These are phyloP conservation scores for Forsythia viridissima DNA, from an alignment of 257 asterid genomes.

Conservation along the genomic window DNA sequence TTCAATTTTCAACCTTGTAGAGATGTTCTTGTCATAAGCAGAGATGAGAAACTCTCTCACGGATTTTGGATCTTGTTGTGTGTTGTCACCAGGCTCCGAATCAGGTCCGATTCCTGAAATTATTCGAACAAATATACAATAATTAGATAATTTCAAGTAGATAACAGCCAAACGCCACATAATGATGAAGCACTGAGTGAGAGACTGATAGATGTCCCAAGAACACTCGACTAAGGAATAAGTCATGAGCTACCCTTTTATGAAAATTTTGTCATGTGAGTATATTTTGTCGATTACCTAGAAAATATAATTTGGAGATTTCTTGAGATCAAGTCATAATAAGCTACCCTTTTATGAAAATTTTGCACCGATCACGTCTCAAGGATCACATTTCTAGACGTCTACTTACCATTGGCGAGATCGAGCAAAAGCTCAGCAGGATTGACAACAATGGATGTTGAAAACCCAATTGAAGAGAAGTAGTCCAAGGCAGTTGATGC, in stretches of 20 bases:
- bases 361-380: neutral
- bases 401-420: constrained; percentile 82
- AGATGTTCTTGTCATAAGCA: constrained; percentile 79
- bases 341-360: neutral
- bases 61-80: constrained; percentile 50
- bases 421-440: constrained; percentile 96
- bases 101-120: constrained; percentile 82
- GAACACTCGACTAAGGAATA: neutral
- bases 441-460: constrained; percentile 63
- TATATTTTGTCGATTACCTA: neutral
- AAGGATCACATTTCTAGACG: neutral
- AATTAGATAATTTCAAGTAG: neutral
- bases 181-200: constrained; percentile 2
- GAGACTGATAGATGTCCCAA: neutral
- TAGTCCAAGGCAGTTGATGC: constrained; percentile 84
- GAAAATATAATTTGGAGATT: constrained; percentile 12
- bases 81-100: constrained; percentile 43
- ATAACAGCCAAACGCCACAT: neutral
- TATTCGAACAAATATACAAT: neutral
- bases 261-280: too few species aligned
- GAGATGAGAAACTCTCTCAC: constrained; percentile 71
- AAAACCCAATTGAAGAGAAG: constrained; percentile 81
- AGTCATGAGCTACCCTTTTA: neutral
- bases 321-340: neutral
- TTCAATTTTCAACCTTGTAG: constrained; percentile 73